Percentiles rank a stretch among this genome's conserved stretches.
These are phyloP conservation scores for Colletotrichum costaricense DNA, from an alignment of 2,329 filamentous ascomycete species.

Conservation along the genomic window DNA sequence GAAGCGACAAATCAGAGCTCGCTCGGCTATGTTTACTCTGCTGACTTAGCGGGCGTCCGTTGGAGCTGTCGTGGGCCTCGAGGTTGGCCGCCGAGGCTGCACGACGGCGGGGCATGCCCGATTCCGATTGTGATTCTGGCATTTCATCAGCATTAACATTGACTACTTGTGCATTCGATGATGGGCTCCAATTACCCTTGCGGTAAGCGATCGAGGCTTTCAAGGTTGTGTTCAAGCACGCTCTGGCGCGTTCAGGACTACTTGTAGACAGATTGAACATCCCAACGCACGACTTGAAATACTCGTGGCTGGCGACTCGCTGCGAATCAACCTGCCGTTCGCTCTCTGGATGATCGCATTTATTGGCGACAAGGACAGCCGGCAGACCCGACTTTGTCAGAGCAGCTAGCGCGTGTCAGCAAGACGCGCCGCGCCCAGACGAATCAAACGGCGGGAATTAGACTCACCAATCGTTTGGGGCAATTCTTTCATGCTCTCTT, in stretches of 20 bases:
- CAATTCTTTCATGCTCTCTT: conserved; percentile 78
- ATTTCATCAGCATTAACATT: conserved; percentile 28
- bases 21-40: conserved; percentile 76
- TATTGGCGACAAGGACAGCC: conserved; percentile 85
- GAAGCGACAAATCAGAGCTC: conserved; percentile 75
- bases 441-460: not conserved
- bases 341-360: conserved; percentile 83
- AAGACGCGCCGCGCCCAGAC: conserved; percentile 13
- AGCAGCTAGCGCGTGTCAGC: conserved; percentile 66
- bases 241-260: conserved; percentile 77
- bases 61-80: conserved; percentile 63
- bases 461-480: conserved; percentile 83
- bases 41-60: conserved; percentile 66
- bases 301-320: conserved; percentile 69
- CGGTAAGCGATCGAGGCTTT: conserved; percentile 75
- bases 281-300: conserved; percentile 76
- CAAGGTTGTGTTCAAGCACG: conserved; percentile 81
- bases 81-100: conserved; percentile 72
- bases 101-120: conserved; percentile 60
- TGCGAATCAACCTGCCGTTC: conserved; percentile 78
- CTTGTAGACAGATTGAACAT: conserved; percentile 79
- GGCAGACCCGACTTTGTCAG: conserved; percentile 79
- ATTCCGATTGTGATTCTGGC: conserved; percentile 46
- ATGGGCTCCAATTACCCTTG: conserved; percentile 68
- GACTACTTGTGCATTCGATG: conserved; percentile 5